These are phyloP conservation scores for Populus hybrid DNA, from an alignment of 441 rosid genomes.

Conservation along the genomic window DNA sequence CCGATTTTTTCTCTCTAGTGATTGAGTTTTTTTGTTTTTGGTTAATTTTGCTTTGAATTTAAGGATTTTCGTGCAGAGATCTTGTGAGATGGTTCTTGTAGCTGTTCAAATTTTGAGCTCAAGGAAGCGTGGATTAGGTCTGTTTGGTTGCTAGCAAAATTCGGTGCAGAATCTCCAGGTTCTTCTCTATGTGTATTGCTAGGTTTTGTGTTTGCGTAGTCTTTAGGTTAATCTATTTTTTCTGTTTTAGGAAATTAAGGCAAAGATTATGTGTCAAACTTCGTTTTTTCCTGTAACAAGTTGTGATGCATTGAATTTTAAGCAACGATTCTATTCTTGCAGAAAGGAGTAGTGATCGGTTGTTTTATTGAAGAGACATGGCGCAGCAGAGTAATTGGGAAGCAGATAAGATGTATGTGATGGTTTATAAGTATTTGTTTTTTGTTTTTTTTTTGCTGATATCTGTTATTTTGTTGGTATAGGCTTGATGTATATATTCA, in stretches of 20 bases:
- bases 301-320: neutral
- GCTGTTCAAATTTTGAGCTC: neutral
- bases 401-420: conserved; percentile 62
- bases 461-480: neutral
- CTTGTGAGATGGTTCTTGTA: conserved; percentile 3
- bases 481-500: conserved; percentile 82
- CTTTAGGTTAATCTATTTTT: neutral
- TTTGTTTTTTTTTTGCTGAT: conserved; percentile 4
- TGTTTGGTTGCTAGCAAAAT: neutral
- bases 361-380: conserved; percentile 27
- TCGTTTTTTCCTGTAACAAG: too few species aligned
- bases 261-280: neutral
- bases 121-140: neutral
- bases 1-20: neutral
- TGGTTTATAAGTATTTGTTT: neutral
- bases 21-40: neutral
- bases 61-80: conserved; percentile 16
- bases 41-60: conserved; percentile 13
- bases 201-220: neutral
- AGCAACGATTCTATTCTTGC: conserved; percentile 10
- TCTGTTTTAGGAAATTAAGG: conserved; percentile 4
- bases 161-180: neutral
- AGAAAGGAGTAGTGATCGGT: conserved; percentile 15
- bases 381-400: conserved; percentile 72
- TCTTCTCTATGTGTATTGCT: neutral